phyloP scores from a whole-genome alignment of 2,329 filamentous ascomycete genomes.

The Phialemonium atrogriseum region DNA sequence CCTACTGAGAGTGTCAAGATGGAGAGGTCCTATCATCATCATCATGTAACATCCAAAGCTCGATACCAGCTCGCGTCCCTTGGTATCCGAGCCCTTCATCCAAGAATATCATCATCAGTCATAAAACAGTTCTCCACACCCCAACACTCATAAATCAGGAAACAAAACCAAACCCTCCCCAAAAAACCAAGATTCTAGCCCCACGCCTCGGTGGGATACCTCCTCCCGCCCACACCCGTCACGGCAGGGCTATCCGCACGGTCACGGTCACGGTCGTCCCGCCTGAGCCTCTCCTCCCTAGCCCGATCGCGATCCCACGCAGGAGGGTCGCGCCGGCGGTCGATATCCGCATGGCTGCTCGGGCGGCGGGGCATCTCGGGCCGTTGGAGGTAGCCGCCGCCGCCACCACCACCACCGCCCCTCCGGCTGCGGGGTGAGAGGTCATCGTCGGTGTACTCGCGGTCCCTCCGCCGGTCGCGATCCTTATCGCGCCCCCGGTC shows the following conservation, averaged over 20 bases:
- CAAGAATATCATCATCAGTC: too few relatives aligned
- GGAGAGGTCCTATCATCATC: too few relatives aligned
- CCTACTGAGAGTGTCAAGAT: too few relatives aligned
- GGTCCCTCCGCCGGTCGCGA: conserved; percentile 15
- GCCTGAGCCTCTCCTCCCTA: conserved; percentile 12
- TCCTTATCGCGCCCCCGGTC: conserved; percentile 14
- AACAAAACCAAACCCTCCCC: too few relatives aligned
- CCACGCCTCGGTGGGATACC: conserved; percentile 24
- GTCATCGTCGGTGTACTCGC: conserved; percentile 17
- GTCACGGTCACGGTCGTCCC: conserved; percentile 24
- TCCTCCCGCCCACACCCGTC: conserved; percentile 25
- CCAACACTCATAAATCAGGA: too few relatives aligned
- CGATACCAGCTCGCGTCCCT: too few relatives aligned
- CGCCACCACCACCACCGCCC: conserved; percentile 21
- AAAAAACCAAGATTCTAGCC: too few relatives aligned
- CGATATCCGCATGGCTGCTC: conserved; percentile 42
- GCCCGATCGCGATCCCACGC: conserved; percentile 21
- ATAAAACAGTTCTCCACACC: too few relatives aligned
- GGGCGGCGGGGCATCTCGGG: conserved; percentile 34
- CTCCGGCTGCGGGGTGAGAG: conserved; percentile 16
- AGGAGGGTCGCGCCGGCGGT: conserved; percentile 21
- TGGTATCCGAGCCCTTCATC: too few relatives aligned
- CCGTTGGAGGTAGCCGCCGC: conserved; percentile 28
- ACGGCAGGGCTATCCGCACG: conserved; percentile 23
- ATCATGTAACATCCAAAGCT: too few relatives aligned